These are phyloP conservation scores for Amanita pseudoporphyria DNA, from an alignment of 768 basidiomycete genomes.

Conservation along the genomic window DNA sequence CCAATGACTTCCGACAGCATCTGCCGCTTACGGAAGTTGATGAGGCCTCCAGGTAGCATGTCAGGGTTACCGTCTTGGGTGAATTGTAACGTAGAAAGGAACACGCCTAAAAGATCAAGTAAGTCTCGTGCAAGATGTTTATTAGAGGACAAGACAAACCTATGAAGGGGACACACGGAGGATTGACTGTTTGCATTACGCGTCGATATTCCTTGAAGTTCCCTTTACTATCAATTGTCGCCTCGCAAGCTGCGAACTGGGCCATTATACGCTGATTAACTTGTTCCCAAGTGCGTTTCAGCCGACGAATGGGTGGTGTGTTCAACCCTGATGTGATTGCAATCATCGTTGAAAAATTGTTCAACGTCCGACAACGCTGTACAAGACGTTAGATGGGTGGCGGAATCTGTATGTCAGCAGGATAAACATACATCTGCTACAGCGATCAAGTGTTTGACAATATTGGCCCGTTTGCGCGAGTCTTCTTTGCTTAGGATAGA, in stretches of 20 bases:
- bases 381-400: neutral
- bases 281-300: conserved; percentile 92
- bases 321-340: conserved; percentile 93
- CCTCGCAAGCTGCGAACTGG: conserved; percentile 72
- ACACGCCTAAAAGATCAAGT: conserved; percentile 55
- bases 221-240: conserved; percentile 86
- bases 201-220: conserved; percentile 91
- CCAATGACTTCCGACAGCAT: conserved; percentile 95
- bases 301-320: conserved; percentile 83
- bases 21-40: conserved; percentile 95
- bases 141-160: conserved; percentile 41
- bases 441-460: conserved; percentile 86
- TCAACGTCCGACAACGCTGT: conserved; percentile 82
- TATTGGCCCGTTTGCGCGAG: conserved; percentile 66
- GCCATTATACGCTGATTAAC: conserved; percentile 67
- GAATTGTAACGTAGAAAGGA: conserved; percentile 93
- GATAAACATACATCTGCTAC: conserved; percentile 72
- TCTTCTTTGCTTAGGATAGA: conserved; percentile 75
- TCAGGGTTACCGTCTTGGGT: conserved; percentile 96
- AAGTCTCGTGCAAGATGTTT: conserved; percentile 5
- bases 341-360: conserved; percentile 97
- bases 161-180: conserved; percentile 95
- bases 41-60: conserved; percentile 62
- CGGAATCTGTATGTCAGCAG: neutral
- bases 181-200: conserved; percentile 70